phyloP scores from a whole-genome alignment of 225 moss, liverwort and hornwort species.

The Climacium dendroides region DNA sequence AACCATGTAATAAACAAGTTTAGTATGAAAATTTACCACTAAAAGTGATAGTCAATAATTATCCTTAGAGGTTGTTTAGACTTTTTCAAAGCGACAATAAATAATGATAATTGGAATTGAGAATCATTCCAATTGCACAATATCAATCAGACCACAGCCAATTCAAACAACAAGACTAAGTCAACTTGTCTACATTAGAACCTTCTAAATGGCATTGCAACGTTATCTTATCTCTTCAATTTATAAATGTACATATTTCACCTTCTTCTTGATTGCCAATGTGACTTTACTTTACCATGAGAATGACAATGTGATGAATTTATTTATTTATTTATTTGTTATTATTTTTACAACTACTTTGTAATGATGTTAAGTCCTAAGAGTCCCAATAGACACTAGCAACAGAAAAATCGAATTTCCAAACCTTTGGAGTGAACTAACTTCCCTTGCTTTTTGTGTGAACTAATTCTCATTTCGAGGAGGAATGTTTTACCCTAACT shows the following conservation, averaged over 20 bases:
- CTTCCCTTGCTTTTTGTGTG: neutral
- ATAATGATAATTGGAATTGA: neutral
- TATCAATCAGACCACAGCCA: neutral
- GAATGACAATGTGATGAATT: fast-evolving
- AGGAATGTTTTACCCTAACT: neutral
- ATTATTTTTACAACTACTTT: neutral
- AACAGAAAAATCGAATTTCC: neutral
- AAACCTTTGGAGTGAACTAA: neutral
- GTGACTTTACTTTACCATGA: too few species aligned
- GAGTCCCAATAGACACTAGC: fast-evolving
- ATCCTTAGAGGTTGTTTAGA: fast-evolving
- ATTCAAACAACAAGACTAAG: neutral
- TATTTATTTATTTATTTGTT: too few species aligned
- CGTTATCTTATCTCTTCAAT: neutral
- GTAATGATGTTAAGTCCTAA: neutral
- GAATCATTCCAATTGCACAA: neutral
- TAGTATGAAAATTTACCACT: neutral
- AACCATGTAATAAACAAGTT: neutral
- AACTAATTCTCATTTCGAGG: neutral
- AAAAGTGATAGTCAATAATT: neutral
- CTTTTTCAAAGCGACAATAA: neutral
- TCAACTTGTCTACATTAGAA: neutral
- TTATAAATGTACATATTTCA: too few species aligned
- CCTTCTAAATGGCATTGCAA: neutral
- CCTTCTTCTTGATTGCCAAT: neutral